Base-by-base conservation (phyloP, 2,329 filamentous ascomycete genomes). In the Aspergillus fijiensis region DNA sequence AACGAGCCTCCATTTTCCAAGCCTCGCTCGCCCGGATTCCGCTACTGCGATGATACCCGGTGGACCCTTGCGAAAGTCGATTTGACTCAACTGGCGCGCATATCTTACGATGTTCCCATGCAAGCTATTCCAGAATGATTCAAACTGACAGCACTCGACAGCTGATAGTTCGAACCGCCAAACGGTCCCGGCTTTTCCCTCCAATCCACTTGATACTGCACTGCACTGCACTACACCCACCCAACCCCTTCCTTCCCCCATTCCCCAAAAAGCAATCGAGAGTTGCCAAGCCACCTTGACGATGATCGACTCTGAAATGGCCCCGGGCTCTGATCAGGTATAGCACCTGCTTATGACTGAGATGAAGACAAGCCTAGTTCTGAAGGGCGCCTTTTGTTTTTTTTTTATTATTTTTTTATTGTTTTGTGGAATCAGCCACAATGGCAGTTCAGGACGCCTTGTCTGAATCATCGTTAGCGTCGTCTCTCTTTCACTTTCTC, bases 11-110 rank as follows among this genome's bases (percentile, higher is more conserved):
- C 14, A 45, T 45, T 45, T 29, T 45, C 39, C 55, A 60, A 60
- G 59, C 55, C 59, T 54, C 56, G 55, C 33, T 35, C 33, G 33
- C 33, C 31, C 48, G 51, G 51, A 58, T 49, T 59, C 59, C 53
- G 53, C 59, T 50, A 35, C 57, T 52, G 53, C 55, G 42, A 49
- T 21, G 49, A 47, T 51, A 54, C 42, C 42, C 42, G 53, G 53
- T 55, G 53, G 53, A 55, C 53, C 53, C 53, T 55, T 23, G 42
- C 51, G 21, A 35, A 35, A 16, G 14, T 45, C 16, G 42, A n/a
- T 9, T 51, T 58, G 55, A 60, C 31, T 60, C 59, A 60, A 60
- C 59, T 29, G 21, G 42, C 31, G 42, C 50, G 50, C 55, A 58
- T 58, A 45, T 60, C 59, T 58, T 39, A 56, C 59, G 59, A 56